These are phyloP conservation scores for Ramalina peruviana DNA, from an alignment of 495 filamentous ascomycete species.

Conservation along the genomic window DNA sequence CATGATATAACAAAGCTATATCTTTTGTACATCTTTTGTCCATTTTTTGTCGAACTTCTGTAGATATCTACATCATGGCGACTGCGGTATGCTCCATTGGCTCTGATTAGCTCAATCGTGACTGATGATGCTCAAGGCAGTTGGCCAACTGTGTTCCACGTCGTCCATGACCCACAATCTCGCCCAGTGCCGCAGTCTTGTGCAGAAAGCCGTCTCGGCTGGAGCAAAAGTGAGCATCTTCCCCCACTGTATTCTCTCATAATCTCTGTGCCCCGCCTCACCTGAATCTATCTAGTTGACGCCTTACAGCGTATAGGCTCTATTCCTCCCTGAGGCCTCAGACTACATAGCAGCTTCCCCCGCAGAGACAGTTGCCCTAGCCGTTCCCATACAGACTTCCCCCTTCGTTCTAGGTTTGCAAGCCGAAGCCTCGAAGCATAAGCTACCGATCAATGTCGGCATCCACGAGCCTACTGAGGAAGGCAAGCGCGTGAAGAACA, in stretches of 20 bases:
- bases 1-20: not conserved
- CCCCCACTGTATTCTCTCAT: not conserved
- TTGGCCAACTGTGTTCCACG: conserved; percentile 80
- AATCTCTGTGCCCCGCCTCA: not conserved
- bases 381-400: conserved; percentile 37
- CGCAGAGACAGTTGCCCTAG: conserved; percentile 53
- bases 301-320: conserved; percentile 34
- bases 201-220: conserved; percentile 55
- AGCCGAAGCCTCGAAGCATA: conserved; percentile 42
- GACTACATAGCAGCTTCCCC: conserved; percentile 69
- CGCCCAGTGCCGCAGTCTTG: conserved; percentile 52
- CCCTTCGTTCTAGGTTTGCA: conserved; percentile 63
- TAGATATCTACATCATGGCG: not conserved
- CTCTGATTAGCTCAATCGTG: no score
- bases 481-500: conserved; percentile 44
- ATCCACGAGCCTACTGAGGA: conserved; percentile 63
- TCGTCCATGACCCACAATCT: conserved; percentile 68
- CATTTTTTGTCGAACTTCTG: not conserved
- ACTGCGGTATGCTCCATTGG: not conserved
- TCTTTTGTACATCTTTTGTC: no score
- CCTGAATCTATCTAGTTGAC: conserved; percentile 2
- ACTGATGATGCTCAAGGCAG: conserved; percentile 38
- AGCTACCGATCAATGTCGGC: conserved; percentile 70
- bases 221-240: conserved; percentile 55
- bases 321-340: conserved; percentile 85